These are phyloP conservation scores for Pestalotiopsis sp. DNA, from an alignment of 2,329 filamentous ascomycete genomes.

Conservation along the genomic window DNA sequence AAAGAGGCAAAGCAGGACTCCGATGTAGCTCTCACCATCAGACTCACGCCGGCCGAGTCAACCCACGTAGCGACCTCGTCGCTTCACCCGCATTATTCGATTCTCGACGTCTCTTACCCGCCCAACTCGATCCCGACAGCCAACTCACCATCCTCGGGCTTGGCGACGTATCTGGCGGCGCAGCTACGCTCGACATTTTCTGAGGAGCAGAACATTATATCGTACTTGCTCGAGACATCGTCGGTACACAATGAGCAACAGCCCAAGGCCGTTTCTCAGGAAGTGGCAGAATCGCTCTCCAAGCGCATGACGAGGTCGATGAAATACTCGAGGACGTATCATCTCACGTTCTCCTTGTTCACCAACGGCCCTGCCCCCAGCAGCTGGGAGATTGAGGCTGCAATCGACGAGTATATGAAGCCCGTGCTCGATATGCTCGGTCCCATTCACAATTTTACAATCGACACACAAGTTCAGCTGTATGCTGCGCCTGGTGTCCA, in stretches of 20 bases:
- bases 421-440: conserved; percentile 80
- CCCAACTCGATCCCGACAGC: conserved; percentile 68
- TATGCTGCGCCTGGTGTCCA: conserved; percentile 76
- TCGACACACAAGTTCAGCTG: conserved; percentile 94
- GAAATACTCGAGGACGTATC: conserved; percentile 92
- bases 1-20: conserved; percentile 33
- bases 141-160: conserved; percentile 70
- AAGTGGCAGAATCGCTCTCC: conserved; percentile 58
- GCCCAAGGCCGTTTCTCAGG: conserved; percentile 49
- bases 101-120: conserved; percentile 78
- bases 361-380: conserved; percentile 78
- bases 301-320: conserved; percentile 82
- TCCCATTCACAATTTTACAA: conserved; percentile 90
- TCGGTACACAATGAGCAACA: conserved; percentile 52
- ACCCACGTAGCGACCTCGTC: conserved; percentile 54
- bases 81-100: conserved; percentile 70
- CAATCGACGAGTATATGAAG: conserved; percentile 78
- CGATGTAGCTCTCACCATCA: conserved; percentile 69
- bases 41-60: conserved; percentile 66
- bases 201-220: conserved; percentile 87
- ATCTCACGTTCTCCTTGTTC: conserved; percentile 94
- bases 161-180: conserved; percentile 78
- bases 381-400: conserved; percentile 87
- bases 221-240: conserved; percentile 68
- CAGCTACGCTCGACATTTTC: conserved; percentile 79